Evolutionary conservation across 2,329 filamentous ascomycete genomes (phyloP), one percentile per base, ranked within the genome.

Genomic region (Venturiaceae sp.): DNA sequence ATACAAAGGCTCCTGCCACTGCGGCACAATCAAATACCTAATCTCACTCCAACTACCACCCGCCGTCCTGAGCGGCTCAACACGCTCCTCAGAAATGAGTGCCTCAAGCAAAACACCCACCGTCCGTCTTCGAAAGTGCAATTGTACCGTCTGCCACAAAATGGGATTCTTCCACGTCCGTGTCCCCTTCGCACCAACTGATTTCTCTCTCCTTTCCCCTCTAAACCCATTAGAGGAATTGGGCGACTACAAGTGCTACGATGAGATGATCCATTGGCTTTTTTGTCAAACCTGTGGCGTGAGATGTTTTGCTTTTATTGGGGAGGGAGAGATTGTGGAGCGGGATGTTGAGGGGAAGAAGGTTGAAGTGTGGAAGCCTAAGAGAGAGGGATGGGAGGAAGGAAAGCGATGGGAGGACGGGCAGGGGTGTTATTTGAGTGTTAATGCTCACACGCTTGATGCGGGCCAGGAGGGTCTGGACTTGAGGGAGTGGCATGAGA

Each of bases 101-200:
- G 55, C 63, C 11, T 52, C 34, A 13, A 23, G 19, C 26, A 30
- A 32, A 34, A 44, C 32, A 58, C 60, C 11, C 57, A 39, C 59
- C 58, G 34, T 58, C 66, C 61, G 62, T 61, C 58, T 74, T 59
- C 70, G 73, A 67, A 67, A 72, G 62, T 80, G 77, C 69, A 80
- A 80, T 61, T 80, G 77, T 65, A 74, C 67, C 11, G 72, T 74
- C 11, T 80, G 77, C 65, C 74, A 78, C 53, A 80, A 80, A 62
- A 69, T 74, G 61, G 73, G 72, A 14, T 70, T 75, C 60, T 74
- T 79, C 61, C 77, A 80, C 63, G 65, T 75, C 47, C 74, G 77
- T 11, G 68, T 74, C 9, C 65, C 66, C 39, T 61, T 68, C 39
- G 59, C 69, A 2, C 64, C 64, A 9, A 65, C 73, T 16, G 76